Evolutionary conservation across 2,329 filamentous ascomycete species (phyloP).

Genomic region (Taxawa tesnikishii): DNA sequence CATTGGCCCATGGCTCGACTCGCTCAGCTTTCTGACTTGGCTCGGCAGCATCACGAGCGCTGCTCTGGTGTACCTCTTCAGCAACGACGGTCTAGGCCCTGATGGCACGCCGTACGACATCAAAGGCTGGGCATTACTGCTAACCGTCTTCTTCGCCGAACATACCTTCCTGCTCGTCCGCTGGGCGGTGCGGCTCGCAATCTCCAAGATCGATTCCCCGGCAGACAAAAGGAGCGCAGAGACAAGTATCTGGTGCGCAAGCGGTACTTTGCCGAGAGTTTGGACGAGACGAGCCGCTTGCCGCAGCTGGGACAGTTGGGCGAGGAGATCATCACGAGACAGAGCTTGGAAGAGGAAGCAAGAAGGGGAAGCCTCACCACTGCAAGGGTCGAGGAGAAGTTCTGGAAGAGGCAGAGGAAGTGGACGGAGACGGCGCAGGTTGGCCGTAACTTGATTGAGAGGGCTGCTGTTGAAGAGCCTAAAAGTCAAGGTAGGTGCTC

Average conservation of each 20-base stretch:
- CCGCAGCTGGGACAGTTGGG: constrained; percentile 35
- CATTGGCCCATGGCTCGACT: constrained; percentile 84
- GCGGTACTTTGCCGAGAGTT: constrained; percentile 61
- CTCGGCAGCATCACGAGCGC: constrained; percentile 78
- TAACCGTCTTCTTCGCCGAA: constrained; percentile 75
- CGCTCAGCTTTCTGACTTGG: constrained; percentile 85
- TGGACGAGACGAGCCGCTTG: constrained; percentile 41
- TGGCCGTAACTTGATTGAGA: constrained; percentile 38
- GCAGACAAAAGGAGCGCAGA: constrained; percentile 70
- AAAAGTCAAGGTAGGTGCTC: no score
- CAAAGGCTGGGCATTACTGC: constrained; percentile 65
- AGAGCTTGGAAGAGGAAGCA: constrained; percentile 49
- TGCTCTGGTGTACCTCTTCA: constrained; percentile 83
- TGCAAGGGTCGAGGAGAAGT: constrained; percentile 33
- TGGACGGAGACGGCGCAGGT: constrained; percentile 39
- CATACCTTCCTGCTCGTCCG: constrained; percentile 78
- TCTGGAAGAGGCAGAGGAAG: constrained; percentile 39
- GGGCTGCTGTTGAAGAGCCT: constrained; percentile 10
- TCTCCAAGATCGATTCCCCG: constrained; percentile 74
- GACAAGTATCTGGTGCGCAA: constrained; percentile 74
- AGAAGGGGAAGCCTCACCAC: constrained; percentile 25
- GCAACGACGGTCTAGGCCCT: constrained; percentile 51
- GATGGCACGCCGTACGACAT: constrained; percentile 58
- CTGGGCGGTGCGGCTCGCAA: constrained; percentile 56
- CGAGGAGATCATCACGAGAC: constrained; percentile 52